Conservation (phyloP, 192 early-diverging fungal species). For the Coemansia sp. region DNA sequence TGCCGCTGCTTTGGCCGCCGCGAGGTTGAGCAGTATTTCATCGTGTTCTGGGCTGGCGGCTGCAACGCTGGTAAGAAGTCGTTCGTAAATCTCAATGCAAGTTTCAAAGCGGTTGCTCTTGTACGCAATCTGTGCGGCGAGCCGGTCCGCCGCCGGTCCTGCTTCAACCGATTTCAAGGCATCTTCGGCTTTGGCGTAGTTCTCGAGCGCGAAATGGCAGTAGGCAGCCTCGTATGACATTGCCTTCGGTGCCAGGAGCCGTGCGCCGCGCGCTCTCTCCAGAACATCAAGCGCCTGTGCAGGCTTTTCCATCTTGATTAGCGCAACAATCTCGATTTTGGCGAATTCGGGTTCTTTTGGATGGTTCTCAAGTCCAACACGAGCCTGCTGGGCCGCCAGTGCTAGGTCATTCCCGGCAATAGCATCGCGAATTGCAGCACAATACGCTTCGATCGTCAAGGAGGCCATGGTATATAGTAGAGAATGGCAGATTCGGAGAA, state of each 20-base stretch:
- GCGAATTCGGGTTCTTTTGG: conserved; percentile 34
- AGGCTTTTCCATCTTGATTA: conserved; percentile 36
- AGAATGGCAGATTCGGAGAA: too few relatives aligned
- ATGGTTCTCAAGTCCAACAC: conserved; percentile 15
- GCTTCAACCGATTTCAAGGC: conserved; percentile 11
- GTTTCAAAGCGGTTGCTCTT: conserved; percentile 31
- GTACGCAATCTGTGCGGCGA: conserved; percentile 49
- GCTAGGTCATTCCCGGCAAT: conserved; percentile 16
- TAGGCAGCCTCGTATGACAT: conserved; percentile 39
- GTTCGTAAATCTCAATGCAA: conserved; percentile 28
- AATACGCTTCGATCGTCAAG: conserved; percentile 22
- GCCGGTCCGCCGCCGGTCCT: conserved; percentile 6
- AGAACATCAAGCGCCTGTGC: conserved; percentile 25
- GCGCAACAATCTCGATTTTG: conserved; percentile 39
- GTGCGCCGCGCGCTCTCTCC: conserved; percentile 15
- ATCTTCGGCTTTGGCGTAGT: conserved; percentile 20
- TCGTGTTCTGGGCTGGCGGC: conserved; percentile 11
- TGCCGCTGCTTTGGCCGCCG: conserved; percentile 38
- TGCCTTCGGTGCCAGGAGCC: conserved; percentile 7
- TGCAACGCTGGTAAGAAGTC: conserved; percentile 13
- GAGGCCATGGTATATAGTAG: conserved; percentile 10
- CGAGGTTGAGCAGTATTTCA: conserved; percentile 33
- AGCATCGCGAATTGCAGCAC: conserved; percentile 25
- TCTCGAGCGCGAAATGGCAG: conserved; percentile 33
- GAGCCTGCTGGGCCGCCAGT: conserved; percentile 15